phyloP scores from a whole-genome alignment of 108 stramenopile species.

The Cyclotella atomus region DNA sequence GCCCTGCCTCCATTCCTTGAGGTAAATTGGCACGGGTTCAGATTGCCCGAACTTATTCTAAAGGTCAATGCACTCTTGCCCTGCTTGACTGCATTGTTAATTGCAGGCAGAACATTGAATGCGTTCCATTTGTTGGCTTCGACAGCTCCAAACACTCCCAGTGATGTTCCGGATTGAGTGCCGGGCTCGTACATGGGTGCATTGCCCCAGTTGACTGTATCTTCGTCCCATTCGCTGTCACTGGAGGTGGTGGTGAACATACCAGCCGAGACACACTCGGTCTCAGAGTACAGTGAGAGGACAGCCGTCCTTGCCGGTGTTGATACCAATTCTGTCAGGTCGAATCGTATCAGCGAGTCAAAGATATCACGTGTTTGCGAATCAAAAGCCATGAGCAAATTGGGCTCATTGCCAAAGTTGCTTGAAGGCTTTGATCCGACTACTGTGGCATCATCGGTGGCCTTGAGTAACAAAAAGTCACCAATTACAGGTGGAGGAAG shows the following conservation, averaged over 20 bases:
- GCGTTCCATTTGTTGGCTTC: constrained; percentile 20
- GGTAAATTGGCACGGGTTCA: constrained; percentile 24
- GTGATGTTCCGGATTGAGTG: not conserved
- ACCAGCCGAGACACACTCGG: constrained; percentile 20
- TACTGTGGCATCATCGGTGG: constrained; percentile 33
- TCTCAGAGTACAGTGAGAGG: constrained; percentile 21
- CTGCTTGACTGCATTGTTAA: constrained; percentile 1
- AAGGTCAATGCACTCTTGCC: constrained; percentile 19
- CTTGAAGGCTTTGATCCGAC: constrained; percentile 1
- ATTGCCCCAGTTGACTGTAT: constrained; percentile 15
- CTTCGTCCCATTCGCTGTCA: constrained; percentile 20
- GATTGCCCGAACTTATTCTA: constrained; percentile 29
- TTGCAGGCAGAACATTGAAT: constrained; percentile 18
- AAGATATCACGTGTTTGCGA: constrained; percentile 13
- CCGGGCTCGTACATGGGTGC: constrained; percentile 19
- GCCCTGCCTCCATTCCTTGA: constrained; percentile 24
- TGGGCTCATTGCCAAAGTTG: constrained; percentile 22
- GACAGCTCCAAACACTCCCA: constrained; percentile 26
- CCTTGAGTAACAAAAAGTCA: constrained; percentile 22
- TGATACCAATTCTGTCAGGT: constrained; percentile 7
- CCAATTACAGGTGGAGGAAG: constrained; percentile 12
- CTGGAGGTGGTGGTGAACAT: constrained; percentile 12
- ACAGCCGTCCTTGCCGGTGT: constrained; percentile 18
- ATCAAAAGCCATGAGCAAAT: constrained; percentile 22
- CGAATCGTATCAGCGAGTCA: constrained; percentile 24